These are phyloP conservation scores for Fonsecaea pedrosoi DNA, from an alignment of 2,329 filamentous ascomycete genomes.

Conservation along the genomic window DNA sequence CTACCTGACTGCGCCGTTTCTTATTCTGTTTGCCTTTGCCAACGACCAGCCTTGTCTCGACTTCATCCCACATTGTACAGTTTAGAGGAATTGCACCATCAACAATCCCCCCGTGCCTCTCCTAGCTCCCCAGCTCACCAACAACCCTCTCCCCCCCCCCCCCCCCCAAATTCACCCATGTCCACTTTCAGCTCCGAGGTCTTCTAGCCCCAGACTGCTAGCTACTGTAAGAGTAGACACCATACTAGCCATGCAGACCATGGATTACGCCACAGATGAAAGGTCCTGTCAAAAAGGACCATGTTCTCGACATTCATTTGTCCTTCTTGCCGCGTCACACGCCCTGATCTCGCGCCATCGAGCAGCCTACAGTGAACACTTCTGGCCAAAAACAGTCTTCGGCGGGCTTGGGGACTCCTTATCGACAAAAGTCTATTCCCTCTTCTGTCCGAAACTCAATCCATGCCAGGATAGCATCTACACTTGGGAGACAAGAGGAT, in stretches of 20 bases:
- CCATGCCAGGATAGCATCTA: constrained; percentile 10
- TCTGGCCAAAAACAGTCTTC: not conserved
- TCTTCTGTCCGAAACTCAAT: constrained; percentile 5
- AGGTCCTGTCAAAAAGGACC: constrained; percentile 15
- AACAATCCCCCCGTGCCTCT: not conserved
- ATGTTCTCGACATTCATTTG: constrained; percentile 10
- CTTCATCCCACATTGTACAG: not conserved
- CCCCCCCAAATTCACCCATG: not conserved
- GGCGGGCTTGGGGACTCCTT: not conserved
- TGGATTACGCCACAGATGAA: constrained; percentile 16
- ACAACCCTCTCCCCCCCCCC: not conserved
- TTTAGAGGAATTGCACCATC: not conserved
- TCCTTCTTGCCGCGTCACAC: not conserved
- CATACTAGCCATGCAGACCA: constrained; percentile 13
- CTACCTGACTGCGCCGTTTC: not conserved
- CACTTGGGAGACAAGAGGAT: not conserved
- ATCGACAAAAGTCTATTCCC: constrained; percentile 4
- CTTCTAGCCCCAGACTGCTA: constrained; percentile 1
- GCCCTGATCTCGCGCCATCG: constrained; percentile 6
- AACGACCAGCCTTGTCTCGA: constrained; percentile 1
- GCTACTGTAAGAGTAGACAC: not conserved
- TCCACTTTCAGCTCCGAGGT: constrained; percentile 4
- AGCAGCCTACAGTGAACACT: not conserved
- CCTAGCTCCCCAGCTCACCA: not conserved
- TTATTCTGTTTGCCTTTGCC: not conserved